A percentile compares a stretch with the other conserved stretches of the same genome.
These are phyloP conservation scores for Populus euphratica DNA, from an alignment of 345 rosid species.

Conservation along the genomic window DNA sequence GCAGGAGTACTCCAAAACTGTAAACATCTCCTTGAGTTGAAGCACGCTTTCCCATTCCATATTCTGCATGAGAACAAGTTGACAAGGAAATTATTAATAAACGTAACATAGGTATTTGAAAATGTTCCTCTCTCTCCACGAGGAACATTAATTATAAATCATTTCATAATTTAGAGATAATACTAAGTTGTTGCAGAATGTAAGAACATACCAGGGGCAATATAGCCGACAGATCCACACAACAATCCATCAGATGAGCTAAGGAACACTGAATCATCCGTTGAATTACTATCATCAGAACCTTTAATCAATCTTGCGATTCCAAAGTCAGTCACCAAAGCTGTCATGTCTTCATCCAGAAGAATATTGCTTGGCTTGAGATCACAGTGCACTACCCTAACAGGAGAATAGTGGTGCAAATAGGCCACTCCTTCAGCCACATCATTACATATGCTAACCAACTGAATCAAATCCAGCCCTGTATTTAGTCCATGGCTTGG, in stretches of 20 bases:
- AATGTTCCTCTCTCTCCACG: not conserved
- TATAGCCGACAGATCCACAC: constrained; percentile 88
- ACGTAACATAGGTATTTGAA: not conserved
- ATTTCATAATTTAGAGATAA: not conserved
- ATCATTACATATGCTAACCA: constrained; percentile 68
- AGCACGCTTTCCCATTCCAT: constrained; percentile 76
- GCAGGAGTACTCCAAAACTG: constrained; percentile 75
- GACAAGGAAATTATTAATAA: not conserved
- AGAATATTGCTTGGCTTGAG: constrained; percentile 93
- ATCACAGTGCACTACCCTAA: constrained; percentile 89
- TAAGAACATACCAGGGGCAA: constrained; percentile 71
- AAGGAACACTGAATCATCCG: constrained; percentile 51
- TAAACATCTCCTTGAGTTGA: constrained; percentile 83
- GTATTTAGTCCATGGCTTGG: constrained; percentile 38
- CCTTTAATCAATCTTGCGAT: constrained; percentile 63
- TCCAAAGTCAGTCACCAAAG: constrained; percentile 87
- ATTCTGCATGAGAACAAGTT: constrained; percentile 45
- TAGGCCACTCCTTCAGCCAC: constrained; percentile 88
- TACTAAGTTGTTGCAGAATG: not conserved
- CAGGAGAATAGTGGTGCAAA: constrained; percentile 78
- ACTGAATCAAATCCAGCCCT: constrained; percentile 54
- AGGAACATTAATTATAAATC: not conserved
- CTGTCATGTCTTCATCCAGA: constrained; percentile 82
- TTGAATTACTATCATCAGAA: constrained; percentile 29
- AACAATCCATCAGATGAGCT: constrained; percentile 68